A percentile compares a stretch with the other conserved stretches of the same genome.
phyloP scores from a whole-genome alignment of 257 asterid species.

The Solanum gracilifrons region DNA sequence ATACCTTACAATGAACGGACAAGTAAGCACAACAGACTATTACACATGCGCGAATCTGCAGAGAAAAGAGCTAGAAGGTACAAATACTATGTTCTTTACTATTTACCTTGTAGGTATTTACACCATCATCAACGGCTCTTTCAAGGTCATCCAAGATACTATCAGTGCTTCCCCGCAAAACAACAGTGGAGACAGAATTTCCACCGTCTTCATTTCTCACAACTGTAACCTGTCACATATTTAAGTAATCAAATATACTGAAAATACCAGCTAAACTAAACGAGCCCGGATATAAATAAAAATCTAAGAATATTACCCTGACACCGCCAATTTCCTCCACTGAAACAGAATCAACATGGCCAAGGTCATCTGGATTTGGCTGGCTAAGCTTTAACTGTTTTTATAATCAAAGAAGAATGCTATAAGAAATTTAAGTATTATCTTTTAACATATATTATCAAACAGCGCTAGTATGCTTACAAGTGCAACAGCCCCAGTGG shows the following conservation, averaged over 20 bases:
- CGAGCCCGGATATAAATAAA: neutral
- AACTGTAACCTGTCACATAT: conserved; percentile 61
- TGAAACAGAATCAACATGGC: conserved; percentile 83
- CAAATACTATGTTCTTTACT: neutral
- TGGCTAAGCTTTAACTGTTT: conserved; percentile 79
- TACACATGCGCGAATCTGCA: neutral
- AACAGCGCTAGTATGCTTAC: conserved; percentile 35
- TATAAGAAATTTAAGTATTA: conserved; percentile 2
- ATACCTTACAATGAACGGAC: neutral
- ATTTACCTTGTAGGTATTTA: conserved; percentile 79
- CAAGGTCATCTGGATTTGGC: conserved; percentile 91
- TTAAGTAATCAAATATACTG: neutral
- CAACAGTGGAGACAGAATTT: conserved; percentile 79
- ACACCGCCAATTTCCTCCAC: conserved; percentile 98
- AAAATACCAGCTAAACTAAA: neutral
- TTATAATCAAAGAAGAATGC: conserved; percentile 14
- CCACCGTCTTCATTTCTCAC: conserved; percentile 97
- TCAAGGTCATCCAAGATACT: conserved; percentile 95
- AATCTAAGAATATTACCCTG: conserved; percentile 44
- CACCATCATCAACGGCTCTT: conserved; percentile 95
- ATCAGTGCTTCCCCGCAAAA: conserved; percentile 92
- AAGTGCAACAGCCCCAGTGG: conserved; percentile 82
- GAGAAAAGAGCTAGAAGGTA: neutral
- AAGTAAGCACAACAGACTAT: neutral
- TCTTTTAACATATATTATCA: neutral